These are phyloP conservation scores for Periconia sp. DNA, from an alignment of 2,329 filamentous ascomycete species.

Conservation along the genomic window DNA sequence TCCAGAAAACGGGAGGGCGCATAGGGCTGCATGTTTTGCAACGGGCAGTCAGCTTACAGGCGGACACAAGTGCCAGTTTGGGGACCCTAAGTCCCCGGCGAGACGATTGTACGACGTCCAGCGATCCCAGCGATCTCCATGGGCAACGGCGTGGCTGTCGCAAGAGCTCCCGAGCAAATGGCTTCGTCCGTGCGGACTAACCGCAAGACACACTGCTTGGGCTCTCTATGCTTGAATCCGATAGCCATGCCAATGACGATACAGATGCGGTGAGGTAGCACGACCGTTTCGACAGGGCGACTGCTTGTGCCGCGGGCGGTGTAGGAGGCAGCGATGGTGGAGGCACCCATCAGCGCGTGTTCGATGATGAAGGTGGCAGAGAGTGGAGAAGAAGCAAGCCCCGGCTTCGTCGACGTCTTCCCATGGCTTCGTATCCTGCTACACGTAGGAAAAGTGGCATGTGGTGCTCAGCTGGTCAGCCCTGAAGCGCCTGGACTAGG, in stretches of 20 bases:
- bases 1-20: constrained; percentile 32
- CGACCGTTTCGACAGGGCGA: too few relatives aligned
- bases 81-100: constrained; percentile 14
- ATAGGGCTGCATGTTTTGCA: constrained; percentile 41
- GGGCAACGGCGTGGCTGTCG: constrained; percentile 11
- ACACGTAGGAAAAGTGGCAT: constrained; percentile 1
- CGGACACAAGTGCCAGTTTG: constrained; percentile 16
- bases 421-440: not conserved
- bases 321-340: not conserved
- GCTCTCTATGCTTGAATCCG: constrained; percentile 7
- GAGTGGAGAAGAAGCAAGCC: not conserved
- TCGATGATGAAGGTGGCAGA: constrained; percentile 1
- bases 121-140: constrained; percentile 17
- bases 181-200: constrained; percentile 14
- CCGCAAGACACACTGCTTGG: not conserved
- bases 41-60: constrained; percentile 32
- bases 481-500: constrained; percentile 9
- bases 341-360: not conserved
- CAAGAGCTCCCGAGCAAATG: constrained; percentile 7
- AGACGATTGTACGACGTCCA: constrained; percentile 17
- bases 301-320: not conserved
- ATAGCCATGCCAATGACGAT: too few relatives aligned
- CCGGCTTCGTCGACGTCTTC: constrained; percentile 5
- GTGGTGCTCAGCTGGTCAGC: constrained; percentile 36
- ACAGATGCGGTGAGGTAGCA: too few relatives aligned